phyloP scores from a whole-genome alignment of 1,139 yeast species.

The Pichia sorboxylosa region DNA sequence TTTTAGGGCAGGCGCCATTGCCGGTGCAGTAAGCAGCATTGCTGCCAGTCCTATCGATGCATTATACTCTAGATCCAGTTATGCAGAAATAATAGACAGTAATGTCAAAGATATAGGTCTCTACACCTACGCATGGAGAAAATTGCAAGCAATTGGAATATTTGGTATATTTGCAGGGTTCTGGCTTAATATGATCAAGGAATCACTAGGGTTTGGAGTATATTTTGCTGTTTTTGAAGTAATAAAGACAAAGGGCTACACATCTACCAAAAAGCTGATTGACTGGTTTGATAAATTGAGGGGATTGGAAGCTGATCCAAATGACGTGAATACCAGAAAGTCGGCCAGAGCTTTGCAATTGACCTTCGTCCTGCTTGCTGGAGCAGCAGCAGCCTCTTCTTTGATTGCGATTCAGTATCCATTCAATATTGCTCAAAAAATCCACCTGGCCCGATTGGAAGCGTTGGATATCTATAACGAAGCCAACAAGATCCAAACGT shows the following conservation, averaged over 20 bases:
- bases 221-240: constrained; percentile 79
- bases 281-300: constrained; percentile 14
- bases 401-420: constrained; percentile 78
- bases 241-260: constrained; percentile 59
- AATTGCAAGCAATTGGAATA: constrained; percentile 62
- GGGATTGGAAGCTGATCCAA: constrained; percentile 24
- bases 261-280: constrained; percentile 30
- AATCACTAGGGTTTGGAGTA: constrained; percentile 74
- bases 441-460: constrained; percentile 70
- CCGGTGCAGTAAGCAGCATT: constrained; percentile 79
- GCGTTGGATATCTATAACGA: constrained; percentile 60
- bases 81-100: constrained; percentile 60
- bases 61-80: constrained; percentile 67
- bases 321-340: constrained; percentile 31
- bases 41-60: constrained; percentile 95
- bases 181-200: constrained; percentile 64
- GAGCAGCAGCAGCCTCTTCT: constrained; percentile 76
- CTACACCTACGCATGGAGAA: constrained; percentile 65
- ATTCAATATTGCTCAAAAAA: constrained; percentile 62
- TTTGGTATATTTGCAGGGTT: constrained; percentile 88
- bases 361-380: constrained; percentile 69
- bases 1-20: constrained; percentile 70
- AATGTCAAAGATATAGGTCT: constrained; percentile 41
- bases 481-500: constrained; percentile 22
- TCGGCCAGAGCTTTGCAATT: constrained; percentile 41